phyloP scores from a whole-genome alignment of 148 eudicot genomes.

The Rhododendron simsii region DNA sequence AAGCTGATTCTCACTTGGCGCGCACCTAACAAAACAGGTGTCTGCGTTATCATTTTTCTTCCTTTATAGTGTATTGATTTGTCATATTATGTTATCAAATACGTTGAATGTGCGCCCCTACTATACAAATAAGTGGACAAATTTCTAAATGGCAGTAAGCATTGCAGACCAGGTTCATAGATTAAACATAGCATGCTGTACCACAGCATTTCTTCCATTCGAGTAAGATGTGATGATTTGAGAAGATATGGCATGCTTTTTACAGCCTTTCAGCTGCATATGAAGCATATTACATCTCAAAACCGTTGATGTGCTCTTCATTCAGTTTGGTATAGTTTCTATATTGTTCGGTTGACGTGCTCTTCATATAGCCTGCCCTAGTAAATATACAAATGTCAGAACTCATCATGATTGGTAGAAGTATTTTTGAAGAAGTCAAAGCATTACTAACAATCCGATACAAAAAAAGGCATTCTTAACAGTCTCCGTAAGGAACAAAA shows the following conservation, averaged over 20 bases:
- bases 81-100: neutral
- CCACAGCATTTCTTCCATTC: neutral
- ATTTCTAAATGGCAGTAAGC: neutral
- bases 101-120: neutral
- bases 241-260: neutral
- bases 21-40: neutral
- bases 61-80: neutral
- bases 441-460: neutral
- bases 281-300: neutral
- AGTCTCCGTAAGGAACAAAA: neutral
- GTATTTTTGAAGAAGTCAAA: neutral
- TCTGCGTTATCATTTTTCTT: neutral
- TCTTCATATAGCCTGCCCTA: neutral
- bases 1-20: slow-evolving; percentile 23
- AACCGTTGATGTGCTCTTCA: neutral
- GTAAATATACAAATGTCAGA: neutral
- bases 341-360: neutral
- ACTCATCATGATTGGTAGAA: neutral
- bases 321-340: neutral
- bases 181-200: neutral
- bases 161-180: neutral
- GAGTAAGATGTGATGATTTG: neutral
- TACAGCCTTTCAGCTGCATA: neutral
- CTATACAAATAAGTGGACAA: neutral
- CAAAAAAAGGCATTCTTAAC: neutral